phyloP scores from a whole-genome alignment of 805 yeast genomes.

The Saccharomycopsis amapae region DNA sequence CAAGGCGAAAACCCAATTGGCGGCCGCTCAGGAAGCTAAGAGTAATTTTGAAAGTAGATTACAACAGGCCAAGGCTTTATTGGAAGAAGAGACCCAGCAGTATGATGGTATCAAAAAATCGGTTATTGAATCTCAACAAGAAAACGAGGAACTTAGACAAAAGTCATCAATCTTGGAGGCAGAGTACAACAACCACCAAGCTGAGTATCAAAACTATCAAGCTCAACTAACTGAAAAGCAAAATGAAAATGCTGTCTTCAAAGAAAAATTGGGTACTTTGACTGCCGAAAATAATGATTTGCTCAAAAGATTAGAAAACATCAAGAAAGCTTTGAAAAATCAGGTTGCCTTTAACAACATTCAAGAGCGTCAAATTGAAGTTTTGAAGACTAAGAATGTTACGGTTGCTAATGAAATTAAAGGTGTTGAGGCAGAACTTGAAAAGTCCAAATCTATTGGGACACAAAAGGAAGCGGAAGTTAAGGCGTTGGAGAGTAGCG shows the following conservation, averaged over 20 bases:
- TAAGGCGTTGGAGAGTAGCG: not conserved
- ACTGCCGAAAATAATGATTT: slow-evolving; percentile 61
- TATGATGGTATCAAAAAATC: slow-evolving; percentile 64
- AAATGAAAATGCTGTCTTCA: slow-evolving; percentile 54
- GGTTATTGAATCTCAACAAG: slow-evolving; percentile 52
- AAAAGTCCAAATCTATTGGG: slow-evolving; percentile 28
- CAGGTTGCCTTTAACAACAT: slow-evolving; percentile 59
- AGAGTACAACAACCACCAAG: slow-evolving; percentile 60
- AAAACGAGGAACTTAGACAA: slow-evolving; percentile 61
- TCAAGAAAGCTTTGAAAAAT: slow-evolving; percentile 49
- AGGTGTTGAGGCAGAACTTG: slow-evolving; percentile 35
- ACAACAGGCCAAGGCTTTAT: slow-evolving; percentile 54
- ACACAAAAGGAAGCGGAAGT: not conserved
- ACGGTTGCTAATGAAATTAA: slow-evolving; percentile 38
- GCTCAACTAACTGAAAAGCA: slow-evolving; percentile 59
- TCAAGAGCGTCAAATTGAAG: slow-evolving; percentile 61
- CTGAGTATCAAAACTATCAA: slow-evolving; percentile 56
- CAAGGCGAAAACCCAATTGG: slow-evolving; percentile 70
- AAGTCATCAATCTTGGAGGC: slow-evolving; percentile 77
- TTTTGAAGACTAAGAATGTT: slow-evolving; percentile 45
- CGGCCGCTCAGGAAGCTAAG: slow-evolving; percentile 59
- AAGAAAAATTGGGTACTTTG: slow-evolving; percentile 58
- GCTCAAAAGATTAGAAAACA: slow-evolving; percentile 46
- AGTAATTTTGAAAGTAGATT: slow-evolving; percentile 69
- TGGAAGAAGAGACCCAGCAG: slow-evolving; percentile 72